A percentile compares a stretch with the other conserved stretches of the same genome.
These are phyloP conservation scores for Chrysoporthe deuterocubensis DNA, from an alignment of 2,329 filamentous ascomycete genomes.

Conservation along the genomic window DNA sequence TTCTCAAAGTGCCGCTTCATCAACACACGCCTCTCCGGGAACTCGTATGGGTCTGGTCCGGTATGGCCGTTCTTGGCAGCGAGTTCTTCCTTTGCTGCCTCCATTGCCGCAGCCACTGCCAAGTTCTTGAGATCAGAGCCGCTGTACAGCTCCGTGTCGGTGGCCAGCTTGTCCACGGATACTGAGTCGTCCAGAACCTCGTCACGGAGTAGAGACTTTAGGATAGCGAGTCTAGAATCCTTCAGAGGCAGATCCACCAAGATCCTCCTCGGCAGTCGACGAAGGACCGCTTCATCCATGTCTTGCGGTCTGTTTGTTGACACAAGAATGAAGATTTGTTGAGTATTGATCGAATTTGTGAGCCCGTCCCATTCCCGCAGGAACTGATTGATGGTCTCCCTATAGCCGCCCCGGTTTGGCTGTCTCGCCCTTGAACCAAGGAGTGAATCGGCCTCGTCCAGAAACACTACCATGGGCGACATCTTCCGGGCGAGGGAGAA, in stretches of 20 bases:
- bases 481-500: conserved; percentile 92
- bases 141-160: conserved; percentile 75
- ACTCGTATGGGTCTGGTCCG: conserved; percentile 55
- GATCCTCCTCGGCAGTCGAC: conserved; percentile 73
- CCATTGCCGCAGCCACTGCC: conserved; percentile 78
- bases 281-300: conserved; percentile 83
- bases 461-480: conserved; percentile 90
- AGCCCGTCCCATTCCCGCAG: conserved; percentile 96
- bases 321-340: conserved; percentile 95
- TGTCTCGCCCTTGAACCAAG: conserved; percentile 75
- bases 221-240: conserved; percentile 61
- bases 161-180: conserved; percentile 64
- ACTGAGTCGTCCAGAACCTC: conserved; percentile 67
- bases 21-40: conserved; percentile 72
- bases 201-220: conserved; percentile 71
- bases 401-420: conserved; percentile 70
- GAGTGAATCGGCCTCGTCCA: conserved; percentile 94
- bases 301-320: conserved; percentile 96
- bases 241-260: conserved; percentile 73
- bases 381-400: conserved; percentile 96
- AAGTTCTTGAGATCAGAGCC: conserved; percentile 85
- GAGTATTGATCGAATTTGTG: conserved; percentile 56
- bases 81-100: conserved; percentile 76
- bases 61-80: conserved; percentile 38
- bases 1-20: conserved; percentile 76